phyloP scores from a whole-genome alignment of 2,329 filamentous ascomycete species.

The Didymosphaeria variabile region DNA sequence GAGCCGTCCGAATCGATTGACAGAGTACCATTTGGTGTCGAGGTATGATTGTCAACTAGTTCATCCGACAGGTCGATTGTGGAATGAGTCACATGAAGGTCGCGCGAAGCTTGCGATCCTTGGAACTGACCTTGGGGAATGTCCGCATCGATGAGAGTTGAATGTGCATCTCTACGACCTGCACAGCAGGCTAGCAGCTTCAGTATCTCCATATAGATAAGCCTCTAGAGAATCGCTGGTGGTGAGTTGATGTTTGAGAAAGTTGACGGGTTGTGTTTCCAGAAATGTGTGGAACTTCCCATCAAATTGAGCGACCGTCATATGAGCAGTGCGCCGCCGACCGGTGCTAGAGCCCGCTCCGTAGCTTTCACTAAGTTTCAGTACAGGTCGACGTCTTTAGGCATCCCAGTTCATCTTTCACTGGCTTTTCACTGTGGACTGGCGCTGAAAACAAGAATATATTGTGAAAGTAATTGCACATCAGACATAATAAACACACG shows the following conservation, averaged over 20 bases:
- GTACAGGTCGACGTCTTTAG: too few relatives aligned
- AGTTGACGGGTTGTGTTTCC: background rate
- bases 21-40: too few relatives aligned
- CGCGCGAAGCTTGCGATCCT: background rate
- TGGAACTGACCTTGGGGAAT: background rate
- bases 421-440: too few relatives aligned
- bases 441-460: too few relatives aligned
- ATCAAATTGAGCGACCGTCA: background rate
- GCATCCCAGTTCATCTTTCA: too few relatives aligned
- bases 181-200: background rate
- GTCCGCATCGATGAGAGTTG: background rate
- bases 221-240: background rate
- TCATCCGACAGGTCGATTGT: too few relatives aligned
- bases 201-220: background rate
- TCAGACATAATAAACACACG: too few relatives aligned
- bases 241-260: background rate
- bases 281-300: too few relatives aligned
- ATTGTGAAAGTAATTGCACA: too few relatives aligned
- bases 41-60: too few relatives aligned
- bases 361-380: too few relatives aligned
- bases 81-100: background rate
- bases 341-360: background rate
- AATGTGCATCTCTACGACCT: background rate
- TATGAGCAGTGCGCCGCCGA: background rate
- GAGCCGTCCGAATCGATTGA: too few relatives aligned